Evolutionary conservation across 352 stramenopile genomes (phyloP), one percentile per base, ranked within the genome.

Genomic region (Globisporangium cederbergense): DNA sequence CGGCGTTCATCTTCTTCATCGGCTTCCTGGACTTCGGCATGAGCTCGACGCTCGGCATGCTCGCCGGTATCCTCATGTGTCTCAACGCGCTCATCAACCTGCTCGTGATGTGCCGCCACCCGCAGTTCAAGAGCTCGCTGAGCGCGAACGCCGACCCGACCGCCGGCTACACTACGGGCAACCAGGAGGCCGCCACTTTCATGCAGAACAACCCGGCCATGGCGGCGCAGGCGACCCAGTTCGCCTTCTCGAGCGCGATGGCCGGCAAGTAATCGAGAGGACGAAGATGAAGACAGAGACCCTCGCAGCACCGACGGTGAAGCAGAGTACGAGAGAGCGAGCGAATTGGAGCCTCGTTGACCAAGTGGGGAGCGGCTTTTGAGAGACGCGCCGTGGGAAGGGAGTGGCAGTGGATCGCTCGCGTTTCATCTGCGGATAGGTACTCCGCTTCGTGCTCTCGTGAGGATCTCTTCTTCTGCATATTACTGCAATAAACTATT

Each of bases 1-100:
- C 86, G 6, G 76, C 74, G 16, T 95, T 95, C 70, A 95, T 95
- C 65, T 95, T 95, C 75, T 95, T 95, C 69, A 93, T 95, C 67
- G 86, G 86, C 58, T 95, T 95, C 58, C 56, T 95, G 20, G 84
- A 93, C 76, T 95, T 95, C 62, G 86, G 86, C 55, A 95, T 95
- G 74, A 89, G 81, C 73, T 91, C 83, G 61, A 77, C 86, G 36
- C 75, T 95, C 7, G 86, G 82, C 18, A 88, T 76, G 40, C 62
- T 95, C 60, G 84, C 84, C 34, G 86, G 86, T 34, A 66, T 88
- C 34, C 72, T 95, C 63, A 95, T 95, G 86, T 93, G 84, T 72
- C 49, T 90, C 28, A 95, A 95, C 70, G 84, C 86, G n/a, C 68
- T 95, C 32, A 88, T 95, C 65, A 95, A 95, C 69, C 70, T 93